A percentile compares a stretch with the other conserved stretches of the same genome.
phyloP scores from a whole-genome alignment of 2,329 filamentous ascomycete species.

The Podosphaera xanthii region DNA sequence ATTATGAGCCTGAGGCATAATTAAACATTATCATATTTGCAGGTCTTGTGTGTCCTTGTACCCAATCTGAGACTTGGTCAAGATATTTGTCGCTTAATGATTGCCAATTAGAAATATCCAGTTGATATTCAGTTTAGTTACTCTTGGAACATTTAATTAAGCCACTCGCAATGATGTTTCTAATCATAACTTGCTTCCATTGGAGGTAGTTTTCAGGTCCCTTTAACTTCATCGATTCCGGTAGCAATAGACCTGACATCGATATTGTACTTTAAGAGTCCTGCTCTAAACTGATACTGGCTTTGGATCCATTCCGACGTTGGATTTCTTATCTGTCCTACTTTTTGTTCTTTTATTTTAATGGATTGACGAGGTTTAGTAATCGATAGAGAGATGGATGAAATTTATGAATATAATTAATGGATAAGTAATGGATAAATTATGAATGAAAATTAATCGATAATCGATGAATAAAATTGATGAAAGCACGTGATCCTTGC shows the following conservation, averaged over 20 bases:
- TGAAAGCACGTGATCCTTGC: neutral
- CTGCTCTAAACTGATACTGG: neutral
- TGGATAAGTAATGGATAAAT: too few species aligned
- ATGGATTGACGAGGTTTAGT: neutral
- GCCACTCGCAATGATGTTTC: neutral
- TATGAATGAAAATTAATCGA: too few species aligned
- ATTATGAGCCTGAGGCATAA: neutral
- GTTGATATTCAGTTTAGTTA: neutral
- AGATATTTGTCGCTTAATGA: neutral
- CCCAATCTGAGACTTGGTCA: neutral
- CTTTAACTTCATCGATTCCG: neutral
- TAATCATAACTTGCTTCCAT: constrained; percentile 1
- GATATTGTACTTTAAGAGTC: neutral
- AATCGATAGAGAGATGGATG: neutral
- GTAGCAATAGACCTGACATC: neutral
- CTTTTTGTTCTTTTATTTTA: too few species aligned
- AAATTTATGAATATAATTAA: neutral
- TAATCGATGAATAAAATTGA: too few species aligned
- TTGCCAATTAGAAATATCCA: neutral
- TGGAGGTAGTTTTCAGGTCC: neutral
- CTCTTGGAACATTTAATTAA: neutral
- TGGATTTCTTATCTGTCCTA: too few species aligned
- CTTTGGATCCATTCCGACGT: neutral
- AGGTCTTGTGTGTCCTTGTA: neutral
- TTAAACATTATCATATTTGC: neutral